These are phyloP conservation scores for Chionographis japonica DNA, from an alignment of 106 monocot genomes.

Conservation along the genomic window DNA sequence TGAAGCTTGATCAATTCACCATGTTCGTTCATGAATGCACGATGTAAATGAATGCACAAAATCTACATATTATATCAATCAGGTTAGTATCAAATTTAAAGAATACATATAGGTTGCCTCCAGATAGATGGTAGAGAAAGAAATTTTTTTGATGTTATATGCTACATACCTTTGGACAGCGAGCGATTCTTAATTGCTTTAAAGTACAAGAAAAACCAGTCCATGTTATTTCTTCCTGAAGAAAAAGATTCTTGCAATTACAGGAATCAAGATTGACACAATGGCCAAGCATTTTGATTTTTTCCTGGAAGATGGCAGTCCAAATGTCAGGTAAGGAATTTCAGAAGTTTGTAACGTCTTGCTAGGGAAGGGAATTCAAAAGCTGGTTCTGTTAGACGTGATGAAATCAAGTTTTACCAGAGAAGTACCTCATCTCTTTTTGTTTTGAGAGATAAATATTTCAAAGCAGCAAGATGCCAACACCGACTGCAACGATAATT, in stretches of 20 bases:
- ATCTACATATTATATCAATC: conserved; percentile 42
- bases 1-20: conserved; percentile 75
- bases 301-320: conserved; percentile 35
- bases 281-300: conserved; percentile 35
- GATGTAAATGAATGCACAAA: conserved; percentile 87
- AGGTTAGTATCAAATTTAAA: neutral
- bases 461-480: conserved; percentile 70
- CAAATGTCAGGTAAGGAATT: neutral
- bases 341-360: neutral
- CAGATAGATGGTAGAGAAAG: neutral
- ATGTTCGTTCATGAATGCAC: conserved; percentile 50
- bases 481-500: conserved; percentile 64
- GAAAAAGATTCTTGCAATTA: conserved; percentile 55
- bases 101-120: neutral
- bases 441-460: conserved; percentile 38
- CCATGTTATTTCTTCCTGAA: conserved; percentile 40
- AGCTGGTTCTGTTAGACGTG: neutral
- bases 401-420: neutral
- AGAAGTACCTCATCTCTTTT: conserved; percentile 62
- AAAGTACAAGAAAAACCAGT: conserved; percentile 42
- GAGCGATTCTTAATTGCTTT: conserved; percentile 59
- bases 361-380: neutral
- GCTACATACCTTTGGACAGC: conserved; percentile 60
- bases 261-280: conserved; percentile 75
- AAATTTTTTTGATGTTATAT: neutral